These are phyloP conservation scores for Eucalyptus virginea DNA, from an alignment of 345 rosid genomes.

Conservation along the genomic window DNA sequence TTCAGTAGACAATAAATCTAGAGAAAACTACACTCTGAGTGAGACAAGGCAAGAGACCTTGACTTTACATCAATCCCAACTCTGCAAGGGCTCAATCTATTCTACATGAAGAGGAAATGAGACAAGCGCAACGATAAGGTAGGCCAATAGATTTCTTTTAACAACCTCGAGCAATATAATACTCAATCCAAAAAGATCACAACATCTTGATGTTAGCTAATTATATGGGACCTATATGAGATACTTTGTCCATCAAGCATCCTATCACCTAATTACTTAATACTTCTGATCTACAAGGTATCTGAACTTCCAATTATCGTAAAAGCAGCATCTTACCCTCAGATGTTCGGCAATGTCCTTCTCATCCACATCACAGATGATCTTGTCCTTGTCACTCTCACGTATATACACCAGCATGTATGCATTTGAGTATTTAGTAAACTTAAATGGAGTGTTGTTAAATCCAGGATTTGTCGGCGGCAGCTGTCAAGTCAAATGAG, in stretches of 20 bases:
- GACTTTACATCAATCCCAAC: background rate
- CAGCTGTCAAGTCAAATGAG: conserved; percentile 39
- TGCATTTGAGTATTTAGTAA: conserved; percentile 91
- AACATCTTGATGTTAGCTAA: background rate
- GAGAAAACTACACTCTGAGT: background rate
- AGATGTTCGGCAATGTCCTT: conserved; percentile 94
- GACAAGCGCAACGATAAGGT: background rate
- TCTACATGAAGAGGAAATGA: background rate
- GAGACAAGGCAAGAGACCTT: background rate
- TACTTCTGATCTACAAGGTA: background rate
- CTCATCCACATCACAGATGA: conserved; percentile 93
- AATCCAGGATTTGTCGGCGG: conserved; percentile 93
- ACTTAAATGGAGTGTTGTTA: conserved; percentile 82
- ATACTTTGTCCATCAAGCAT: background rate
- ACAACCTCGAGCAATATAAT: background rate
- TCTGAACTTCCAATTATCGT: background rate
- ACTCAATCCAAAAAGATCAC: background rate
- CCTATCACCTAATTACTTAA: background rate
- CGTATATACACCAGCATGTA: conserved; percentile 99
- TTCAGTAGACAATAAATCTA: background rate
- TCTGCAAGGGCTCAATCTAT: background rate
- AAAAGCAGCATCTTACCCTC: conserved; percentile 49
- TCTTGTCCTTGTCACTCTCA: conserved; percentile 93
- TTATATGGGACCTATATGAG: background rate
- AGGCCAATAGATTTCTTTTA: background rate